Base-by-base conservation (phyloP, 1,284 basidiomycete genomes). In the Volvariella volvacea region DNA sequence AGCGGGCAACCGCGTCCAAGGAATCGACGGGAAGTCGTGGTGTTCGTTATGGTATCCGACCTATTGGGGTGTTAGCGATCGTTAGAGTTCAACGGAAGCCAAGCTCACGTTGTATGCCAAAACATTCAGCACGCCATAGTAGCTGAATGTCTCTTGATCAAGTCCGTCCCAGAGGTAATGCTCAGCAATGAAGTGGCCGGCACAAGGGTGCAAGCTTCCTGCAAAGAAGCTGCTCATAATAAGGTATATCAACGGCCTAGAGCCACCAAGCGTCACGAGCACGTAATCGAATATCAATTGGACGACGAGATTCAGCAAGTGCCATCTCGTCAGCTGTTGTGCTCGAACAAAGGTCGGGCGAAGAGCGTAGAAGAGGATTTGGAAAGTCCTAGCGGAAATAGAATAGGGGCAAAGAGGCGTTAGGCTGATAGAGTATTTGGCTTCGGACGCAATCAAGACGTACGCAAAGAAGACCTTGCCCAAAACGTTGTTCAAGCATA, bases 21-120 rank as follows among this genome's bases (percentile, higher is more conserved):
- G 79, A 1, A 99, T 71, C 2, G 91, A 92, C 6, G 95, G 94
- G 66, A 99, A 99, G 66, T 99, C 95, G 67, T 99, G 95, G 65
- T 99, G 95, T 61, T 99, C 95, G 66, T 98, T 97, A 63, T 98
- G 95, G 62, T 97, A 98, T 37, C 95, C 95, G 46, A 97, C 89
- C 85, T 90, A 52, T n/a, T 43, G 6, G 12, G 14, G 7, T 7
- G 19, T 3, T 12, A 25, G 37, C 37, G 42, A 46, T 39, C 25
- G 36, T 1, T 4, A 8, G 41, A 44, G 21, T 25, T 21, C 16
- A n/a, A 42, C 42, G 6, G 15, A 43, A 40, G 3, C 30, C 16
- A 38, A n/a, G 17, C 84, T 48, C 48, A 89, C 94, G 55, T 99
- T 99, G 66, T 97, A 99, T n/a, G 91, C 88, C 12, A 99, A 67